These are phyloP conservation scores for Ambrosia artemisiifolia DNA, from an alignment of 129 eudicot species.

Conservation along the genomic window DNA sequence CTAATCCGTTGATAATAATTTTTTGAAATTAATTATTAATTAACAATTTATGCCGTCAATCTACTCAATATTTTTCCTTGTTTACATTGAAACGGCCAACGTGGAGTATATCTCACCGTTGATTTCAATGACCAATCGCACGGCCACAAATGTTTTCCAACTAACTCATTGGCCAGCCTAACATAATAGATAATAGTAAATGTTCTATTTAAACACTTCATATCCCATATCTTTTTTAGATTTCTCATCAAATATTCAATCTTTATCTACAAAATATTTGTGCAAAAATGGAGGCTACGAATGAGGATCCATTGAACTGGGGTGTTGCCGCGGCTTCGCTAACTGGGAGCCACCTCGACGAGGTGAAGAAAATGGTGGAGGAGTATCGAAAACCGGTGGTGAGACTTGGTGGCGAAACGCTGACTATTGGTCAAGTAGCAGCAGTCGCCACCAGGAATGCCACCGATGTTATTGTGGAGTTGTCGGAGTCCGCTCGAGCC, in stretches of 20 bases:
- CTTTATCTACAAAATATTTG: neutral
- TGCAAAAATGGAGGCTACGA: slow-evolving; percentile 9
- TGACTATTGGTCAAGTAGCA: slow-evolving; percentile 68
- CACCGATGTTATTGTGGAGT: slow-evolving; percentile 38
- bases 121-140: too few species aligned
- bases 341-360: slow-evolving; percentile 67
- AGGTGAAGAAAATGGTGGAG: slow-evolving; percentile 71
- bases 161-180: too few species aligned
- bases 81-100: too few species aligned
- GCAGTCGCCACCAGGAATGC: slow-evolving; percentile 45
- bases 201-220: neutral
- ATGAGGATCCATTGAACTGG: slow-evolving; percentile 67
- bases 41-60: too few species aligned
- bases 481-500: slow-evolving; percentile 49
- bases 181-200: too few species aligned
- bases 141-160: too few species aligned
- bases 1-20: too few species aligned
- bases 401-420: slow-evolving; percentile 49
- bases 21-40: too few species aligned
- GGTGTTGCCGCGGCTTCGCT: slow-evolving; percentile 48
- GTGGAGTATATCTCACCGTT: too few species aligned
- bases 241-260: neutral
- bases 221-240: neutral
- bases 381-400: slow-evolving; percentile 57
- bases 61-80: too few species aligned